These are phyloP conservation scores for Gymnopus androsaceus DNA, from an alignment of 1,284 basidiomycete genomes.

Conservation along the genomic window DNA sequence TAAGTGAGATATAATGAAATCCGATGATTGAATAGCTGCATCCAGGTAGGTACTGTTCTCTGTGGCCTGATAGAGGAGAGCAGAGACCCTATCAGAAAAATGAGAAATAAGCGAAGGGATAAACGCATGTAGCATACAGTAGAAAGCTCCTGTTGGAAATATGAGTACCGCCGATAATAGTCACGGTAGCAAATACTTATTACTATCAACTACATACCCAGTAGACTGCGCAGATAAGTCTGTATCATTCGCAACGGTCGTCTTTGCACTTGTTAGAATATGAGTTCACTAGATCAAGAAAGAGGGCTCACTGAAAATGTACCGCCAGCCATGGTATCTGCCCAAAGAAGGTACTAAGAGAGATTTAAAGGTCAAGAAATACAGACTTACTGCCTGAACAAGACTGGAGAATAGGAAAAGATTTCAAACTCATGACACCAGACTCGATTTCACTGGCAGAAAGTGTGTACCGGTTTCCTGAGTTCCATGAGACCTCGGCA, in stretches of 20 bases:
- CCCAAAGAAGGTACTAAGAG: neutral
- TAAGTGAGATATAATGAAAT: conserved; percentile 14
- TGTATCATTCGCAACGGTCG: no score
- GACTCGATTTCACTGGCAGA: neutral
- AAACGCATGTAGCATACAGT: neutral
- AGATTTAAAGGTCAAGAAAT: neutral
- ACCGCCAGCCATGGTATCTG: conserved; percentile 3
- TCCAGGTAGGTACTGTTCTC: conserved; percentile 12
- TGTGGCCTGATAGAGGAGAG: conserved; percentile 12
- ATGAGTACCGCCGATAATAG: no score
- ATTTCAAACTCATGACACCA: neutral
- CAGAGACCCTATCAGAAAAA: conserved; percentile 12
- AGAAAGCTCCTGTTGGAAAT: conserved; percentile 1
- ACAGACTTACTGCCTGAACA: conserved; percentile 2
- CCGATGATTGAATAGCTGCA: conserved; percentile 11
- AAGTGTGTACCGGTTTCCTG: neutral
- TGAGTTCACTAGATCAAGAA: no score
- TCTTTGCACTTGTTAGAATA: neutral
- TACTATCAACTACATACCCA: no score
- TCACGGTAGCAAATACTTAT: no score
- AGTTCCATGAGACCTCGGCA: conserved; percentile 8
- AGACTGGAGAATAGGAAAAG: neutral
- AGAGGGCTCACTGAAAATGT: conserved; percentile 3
- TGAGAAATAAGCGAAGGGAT: neutral
- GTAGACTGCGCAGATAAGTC: no score